phyloP scores from a whole-genome alignment of 2,329 filamentous ascomycete species.

The Fusarium piperis region DNA sequence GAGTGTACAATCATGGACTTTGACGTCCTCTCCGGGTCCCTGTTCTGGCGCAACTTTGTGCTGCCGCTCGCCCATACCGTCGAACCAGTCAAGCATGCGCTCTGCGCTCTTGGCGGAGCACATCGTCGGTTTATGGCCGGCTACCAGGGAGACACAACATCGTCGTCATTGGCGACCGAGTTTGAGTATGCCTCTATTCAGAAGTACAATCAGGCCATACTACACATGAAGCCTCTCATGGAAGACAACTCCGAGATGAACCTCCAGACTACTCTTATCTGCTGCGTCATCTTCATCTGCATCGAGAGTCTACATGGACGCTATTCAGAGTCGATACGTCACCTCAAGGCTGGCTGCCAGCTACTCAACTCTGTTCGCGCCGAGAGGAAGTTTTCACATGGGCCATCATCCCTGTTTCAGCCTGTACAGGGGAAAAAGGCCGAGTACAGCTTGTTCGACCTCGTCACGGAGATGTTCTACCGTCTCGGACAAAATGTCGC shows the following conservation, averaged over 20 bases:
- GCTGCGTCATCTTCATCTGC: conserved; percentile 39
- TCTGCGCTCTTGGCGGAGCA: conserved; percentile 11
- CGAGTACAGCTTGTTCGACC: conserved; percentile 1
- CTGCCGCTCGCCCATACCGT: conserved; percentile 2
- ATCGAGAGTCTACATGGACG: conserved; percentile 35
- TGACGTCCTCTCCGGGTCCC: not conserved
- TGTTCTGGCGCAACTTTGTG: conserved; percentile 11
- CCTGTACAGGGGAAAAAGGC: not conserved
- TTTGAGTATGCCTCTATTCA: conserved; percentile 20
- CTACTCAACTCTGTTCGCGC: conserved; percentile 17
- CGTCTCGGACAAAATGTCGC: conserved; percentile 24
- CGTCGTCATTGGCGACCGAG: not conserved
- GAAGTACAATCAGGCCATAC: conserved; percentile 37
- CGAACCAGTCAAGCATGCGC: not conserved
- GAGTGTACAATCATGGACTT: not conserved
- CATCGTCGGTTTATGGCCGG: not conserved
- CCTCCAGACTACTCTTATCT: conserved; percentile 28
- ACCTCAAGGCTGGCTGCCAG: conserved; percentile 28
- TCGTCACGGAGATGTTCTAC: conserved; percentile 26
- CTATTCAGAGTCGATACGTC: conserved; percentile 33
- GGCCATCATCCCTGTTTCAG: not conserved
- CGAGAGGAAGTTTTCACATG: not conserved
- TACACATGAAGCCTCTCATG: conserved; percentile 30
- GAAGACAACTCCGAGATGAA: conserved; percentile 12
- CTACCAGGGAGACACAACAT: not conserved